Evolutionary conservation across 352 stramenopile species (phyloP).

Genomic region (Pythium dissotocum): DNA sequence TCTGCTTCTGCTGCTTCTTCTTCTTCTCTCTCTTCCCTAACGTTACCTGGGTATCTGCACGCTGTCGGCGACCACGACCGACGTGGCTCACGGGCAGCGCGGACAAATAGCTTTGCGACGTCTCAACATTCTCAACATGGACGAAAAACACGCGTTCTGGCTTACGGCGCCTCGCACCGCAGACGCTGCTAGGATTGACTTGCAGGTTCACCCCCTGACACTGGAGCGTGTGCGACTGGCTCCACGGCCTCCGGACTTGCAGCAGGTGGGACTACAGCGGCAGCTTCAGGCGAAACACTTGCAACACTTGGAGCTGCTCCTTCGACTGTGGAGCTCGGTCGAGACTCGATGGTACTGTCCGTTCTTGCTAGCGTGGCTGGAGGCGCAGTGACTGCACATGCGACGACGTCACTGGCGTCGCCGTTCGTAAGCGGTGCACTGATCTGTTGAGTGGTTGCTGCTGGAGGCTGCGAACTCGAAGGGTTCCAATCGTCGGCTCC

Average conservation of each 20-base stretch:
- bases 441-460: too few relatives aligned
- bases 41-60: conserved; percentile 8
- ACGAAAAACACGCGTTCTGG: not conserved
- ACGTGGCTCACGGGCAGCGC: not conserved
- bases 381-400: not conserved
- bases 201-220: not conserved
- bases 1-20: not conserved
- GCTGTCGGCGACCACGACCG: not conserved
- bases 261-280: not conserved
- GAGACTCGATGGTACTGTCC: not conserved
- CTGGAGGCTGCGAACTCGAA: not conserved
- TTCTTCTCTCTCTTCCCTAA: conserved; percentile 1
- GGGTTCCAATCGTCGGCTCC: not conserved
- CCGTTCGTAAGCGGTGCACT: not conserved
- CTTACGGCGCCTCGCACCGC: not conserved
- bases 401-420: not conserved
- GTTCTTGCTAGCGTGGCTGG: not conserved
- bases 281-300: not conserved
- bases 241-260: not conserved
- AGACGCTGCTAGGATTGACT: not conserved
- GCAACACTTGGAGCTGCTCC: not conserved
- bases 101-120: conserved; percentile 4
- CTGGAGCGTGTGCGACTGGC: not conserved
- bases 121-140: not conserved
- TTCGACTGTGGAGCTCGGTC: not conserved